Evolutionary conservation across 257 asterid species (phyloP), one percentile per base, ranked within the genome.

Genomic region (Plantago elongata): DNA sequence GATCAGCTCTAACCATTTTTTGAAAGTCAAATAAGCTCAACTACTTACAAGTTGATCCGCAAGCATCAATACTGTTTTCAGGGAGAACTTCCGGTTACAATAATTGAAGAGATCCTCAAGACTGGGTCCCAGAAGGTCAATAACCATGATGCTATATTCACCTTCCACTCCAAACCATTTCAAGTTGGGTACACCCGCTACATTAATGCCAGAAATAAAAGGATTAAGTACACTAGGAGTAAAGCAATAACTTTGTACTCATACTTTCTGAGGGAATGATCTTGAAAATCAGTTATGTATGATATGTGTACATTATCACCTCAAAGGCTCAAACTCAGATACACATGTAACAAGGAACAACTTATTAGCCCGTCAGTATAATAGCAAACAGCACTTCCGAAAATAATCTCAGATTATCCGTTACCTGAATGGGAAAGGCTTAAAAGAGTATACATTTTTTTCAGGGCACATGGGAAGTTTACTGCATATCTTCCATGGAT

Each of bases 161-260:
- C 85, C 84, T 73, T 89, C 90, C 14, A 77, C 85, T 68, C 96
- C 96, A n/a, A 73, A 83, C 93, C 93, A 89, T 81, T 86, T 89
- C 74, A 89, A 77, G 64, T 61, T 78, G 73, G 95, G 85, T 61
- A 89, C 69, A 60, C 96, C 95, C 58, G 85, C 93, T 84, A 67
- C 48, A 80, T 60, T 54, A 65, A 58, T 59, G 13, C 54, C 67
- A 37, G 59, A 64, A 65, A 50, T 57, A 68, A 74, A 30, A 64
- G 18, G 9, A 45, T 63, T 47, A 55, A 48, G 66, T 66, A 44
- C 17, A 48, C 55, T 42, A 30, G 13, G 40, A 34, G 40, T 34
- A 34, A 3, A 34, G 40, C 40, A 34, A 34, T 5, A 34, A 34
- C 40, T 34, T 7, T 1, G 8, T 34, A 34, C 40, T 34, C 5